Conservation (phyloP, 2,329 filamentous ascomycete genomes). For the Exserohilum turcica region DNA sequence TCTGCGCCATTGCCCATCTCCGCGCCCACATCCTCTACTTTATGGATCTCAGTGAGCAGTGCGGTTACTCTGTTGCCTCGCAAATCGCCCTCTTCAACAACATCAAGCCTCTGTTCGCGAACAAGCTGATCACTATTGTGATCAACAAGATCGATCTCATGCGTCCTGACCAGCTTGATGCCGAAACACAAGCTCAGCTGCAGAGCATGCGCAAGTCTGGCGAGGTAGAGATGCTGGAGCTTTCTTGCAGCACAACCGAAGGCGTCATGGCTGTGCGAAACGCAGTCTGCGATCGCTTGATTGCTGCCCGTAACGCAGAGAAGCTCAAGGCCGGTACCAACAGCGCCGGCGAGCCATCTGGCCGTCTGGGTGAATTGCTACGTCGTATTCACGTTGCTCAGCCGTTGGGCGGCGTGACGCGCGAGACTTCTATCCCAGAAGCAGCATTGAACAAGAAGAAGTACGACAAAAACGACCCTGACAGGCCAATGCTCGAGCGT, state of each 20-base stretch:
- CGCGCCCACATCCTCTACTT: constrained; percentile 96
- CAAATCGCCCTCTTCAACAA: constrained; percentile 96
- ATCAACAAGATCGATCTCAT: constrained; percentile 98
- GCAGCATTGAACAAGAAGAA: constrained; percentile 80
- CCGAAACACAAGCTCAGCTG: constrained; percentile 76
- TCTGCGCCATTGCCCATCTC: constrained; percentile 96
- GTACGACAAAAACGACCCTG: constrained; percentile 88
- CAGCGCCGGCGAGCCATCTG: constrained; percentile 73
- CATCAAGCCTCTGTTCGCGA: constrained; percentile 91
- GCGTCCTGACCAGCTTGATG: constrained; percentile 82
- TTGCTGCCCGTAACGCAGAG: constrained; percentile 90
- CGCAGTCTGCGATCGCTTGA: constrained; percentile 86
- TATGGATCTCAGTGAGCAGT: constrained; percentile 97
- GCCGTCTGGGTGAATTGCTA: constrained; percentile 87
- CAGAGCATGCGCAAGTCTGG: constrained; percentile 81
- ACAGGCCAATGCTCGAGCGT: constrained; percentile 77
- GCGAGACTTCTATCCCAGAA: constrained; percentile 88
- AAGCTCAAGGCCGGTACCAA: constrained; percentile 91
- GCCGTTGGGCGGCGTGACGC: constrained; percentile 78
- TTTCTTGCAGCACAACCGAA: constrained; percentile 94
- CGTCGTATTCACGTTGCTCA: constrained; percentile 96
- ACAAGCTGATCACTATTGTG: constrained; percentile 95
- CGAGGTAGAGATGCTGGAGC: constrained; percentile 89
- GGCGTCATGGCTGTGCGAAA: constrained; percentile 96
- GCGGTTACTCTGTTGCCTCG: constrained; percentile 88